Evolutionary conservation across 1,284 basidiomycete species (phyloP).

Genomic region (Pterula multifida): DNA sequence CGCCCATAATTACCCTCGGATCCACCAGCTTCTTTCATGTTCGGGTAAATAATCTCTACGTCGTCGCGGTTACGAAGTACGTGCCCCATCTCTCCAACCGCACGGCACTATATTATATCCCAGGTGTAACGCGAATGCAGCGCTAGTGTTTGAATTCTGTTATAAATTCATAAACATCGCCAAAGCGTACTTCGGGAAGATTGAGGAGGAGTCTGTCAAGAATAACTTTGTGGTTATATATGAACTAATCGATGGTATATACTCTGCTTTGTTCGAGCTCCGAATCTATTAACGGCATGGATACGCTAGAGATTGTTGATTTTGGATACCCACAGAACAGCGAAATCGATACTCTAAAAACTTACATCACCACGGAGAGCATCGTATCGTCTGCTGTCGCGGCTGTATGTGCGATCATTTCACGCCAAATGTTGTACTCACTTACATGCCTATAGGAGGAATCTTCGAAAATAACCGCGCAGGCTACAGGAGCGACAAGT

Average conservation of each 20-base stretch:
- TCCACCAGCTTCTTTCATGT: slow-evolving; percentile 98
- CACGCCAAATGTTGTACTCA: neutral
- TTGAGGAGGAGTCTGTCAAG: slow-evolving; percentile 97
- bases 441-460: slow-evolving; percentile 57
- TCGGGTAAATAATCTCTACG: slow-evolving; percentile 86
- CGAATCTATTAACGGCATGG: neutral
- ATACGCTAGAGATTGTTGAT: slow-evolving; percentile 79
- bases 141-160: slow-evolving; percentile 95
- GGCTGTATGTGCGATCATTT: slow-evolving; percentile 40
- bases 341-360: slow-evolving; percentile 94
- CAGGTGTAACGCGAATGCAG: slow-evolving; percentile 93
- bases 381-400: slow-evolving; percentile 77
- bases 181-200: slow-evolving; percentile 92
- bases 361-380: slow-evolving; percentile 96
- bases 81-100: slow-evolving; percentile 16
- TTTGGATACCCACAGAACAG: slow-evolving; percentile 99
- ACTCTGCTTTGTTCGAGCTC: neutral
- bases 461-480: slow-evolving; percentile 90
- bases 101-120: slow-evolving; percentile 3
- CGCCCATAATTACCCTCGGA: slow-evolving; percentile 95
- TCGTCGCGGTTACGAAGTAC: slow-evolving; percentile 92
- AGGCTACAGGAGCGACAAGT: slow-evolving; percentile 90
- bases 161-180: slow-evolving; percentile 93
- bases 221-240: slow-evolving; percentile 98
- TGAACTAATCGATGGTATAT: slow-evolving; percentile 84